Percentiles rank a stretch among this genome's conserved stretches.
phyloP scores from a whole-genome alignment of 2,329 filamentous ascomycete genomes.

The Ophiostoma montium region DNA sequence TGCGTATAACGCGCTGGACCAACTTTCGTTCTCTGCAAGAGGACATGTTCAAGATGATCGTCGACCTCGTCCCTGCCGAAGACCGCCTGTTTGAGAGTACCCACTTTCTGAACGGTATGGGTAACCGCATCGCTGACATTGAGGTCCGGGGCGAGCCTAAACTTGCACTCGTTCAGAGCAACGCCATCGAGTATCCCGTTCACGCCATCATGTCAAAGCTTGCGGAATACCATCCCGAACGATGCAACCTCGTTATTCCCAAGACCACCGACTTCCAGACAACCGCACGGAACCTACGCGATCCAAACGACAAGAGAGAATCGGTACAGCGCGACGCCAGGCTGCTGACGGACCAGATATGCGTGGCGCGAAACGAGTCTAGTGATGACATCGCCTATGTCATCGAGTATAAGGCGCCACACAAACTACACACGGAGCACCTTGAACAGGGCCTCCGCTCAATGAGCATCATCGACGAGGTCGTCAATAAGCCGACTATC shows the following conservation, averaged over 20 bases:
- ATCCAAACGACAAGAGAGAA: not conserved
- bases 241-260: not conserved
- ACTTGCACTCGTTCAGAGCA: constrained; percentile 15
- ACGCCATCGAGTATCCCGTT: not conserved
- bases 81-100: constrained; percentile 17
- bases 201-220: not conserved
- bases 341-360: not conserved
- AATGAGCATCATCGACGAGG: constrained; percentile 26
- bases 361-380: not conserved
- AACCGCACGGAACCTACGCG: not conserved
- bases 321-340: not conserved
- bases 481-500: constrained; percentile 16
- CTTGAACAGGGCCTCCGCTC: constrained; percentile 27
- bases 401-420: constrained; percentile 32
- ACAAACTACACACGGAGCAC: constrained; percentile 29
- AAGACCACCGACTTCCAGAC: not conserved
- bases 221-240: not conserved
- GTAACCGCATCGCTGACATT: constrained; percentile 11
- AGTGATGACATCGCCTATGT: constrained; percentile 11
- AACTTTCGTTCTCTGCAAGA: constrained; percentile 17
- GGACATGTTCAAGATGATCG: constrained; percentile 14
- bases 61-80: constrained; percentile 13
- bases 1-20: constrained; percentile 17
- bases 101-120: constrained; percentile 15
- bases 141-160: not conserved